phyloP scores from a whole-genome alignment of 768 basidiomycete genomes.

The Ephemerocybe angulata region DNA sequence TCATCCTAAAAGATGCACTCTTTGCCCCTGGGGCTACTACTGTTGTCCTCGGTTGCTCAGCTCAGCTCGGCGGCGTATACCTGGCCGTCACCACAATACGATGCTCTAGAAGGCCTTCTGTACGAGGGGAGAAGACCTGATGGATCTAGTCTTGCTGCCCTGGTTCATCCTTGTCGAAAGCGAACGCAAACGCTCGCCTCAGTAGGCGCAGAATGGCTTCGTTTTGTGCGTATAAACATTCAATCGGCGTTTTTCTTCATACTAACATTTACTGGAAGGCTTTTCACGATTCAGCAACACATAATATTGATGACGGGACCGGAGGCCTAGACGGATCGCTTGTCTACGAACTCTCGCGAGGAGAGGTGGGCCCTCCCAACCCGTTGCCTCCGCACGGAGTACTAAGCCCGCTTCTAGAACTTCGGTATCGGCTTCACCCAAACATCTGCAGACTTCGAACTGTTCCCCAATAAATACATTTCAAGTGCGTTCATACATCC shows the following conservation, averaged over 20 bases:
- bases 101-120: constrained; percentile 30
- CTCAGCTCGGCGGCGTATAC: constrained; percentile 21
- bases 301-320: constrained; percentile 19
- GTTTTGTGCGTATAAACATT: constrained; percentile 34
- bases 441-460: constrained; percentile 33
- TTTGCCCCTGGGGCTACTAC: neutral
- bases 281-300: constrained; percentile 25
- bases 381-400: neutral
- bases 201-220: constrained; percentile 34
- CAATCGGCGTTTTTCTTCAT: neutral
- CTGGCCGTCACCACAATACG: constrained; percentile 37
- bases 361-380: constrained; percentile 11
- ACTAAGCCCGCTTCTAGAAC: constrained; percentile 26
- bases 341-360: constrained; percentile 19
- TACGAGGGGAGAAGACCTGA: constrained; percentile 31
- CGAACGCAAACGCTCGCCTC: constrained; percentile 26
- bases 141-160: constrained; percentile 29
- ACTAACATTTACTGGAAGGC: constrained; percentile 7
- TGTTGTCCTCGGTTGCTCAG: constrained; percentile 6
- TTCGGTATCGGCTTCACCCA: constrained; percentile 35
- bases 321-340: constrained; percentile 29
- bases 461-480: constrained; percentile 37
- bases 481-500: constrained; percentile 29
- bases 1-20: neutral
- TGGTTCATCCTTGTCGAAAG: constrained; percentile 31